Evolutionary conservation across 192 early-diverging fungal species (phyloP), one percentile per base, ranked within the genome.

Genomic region (Diversispora epigaea): DNA sequence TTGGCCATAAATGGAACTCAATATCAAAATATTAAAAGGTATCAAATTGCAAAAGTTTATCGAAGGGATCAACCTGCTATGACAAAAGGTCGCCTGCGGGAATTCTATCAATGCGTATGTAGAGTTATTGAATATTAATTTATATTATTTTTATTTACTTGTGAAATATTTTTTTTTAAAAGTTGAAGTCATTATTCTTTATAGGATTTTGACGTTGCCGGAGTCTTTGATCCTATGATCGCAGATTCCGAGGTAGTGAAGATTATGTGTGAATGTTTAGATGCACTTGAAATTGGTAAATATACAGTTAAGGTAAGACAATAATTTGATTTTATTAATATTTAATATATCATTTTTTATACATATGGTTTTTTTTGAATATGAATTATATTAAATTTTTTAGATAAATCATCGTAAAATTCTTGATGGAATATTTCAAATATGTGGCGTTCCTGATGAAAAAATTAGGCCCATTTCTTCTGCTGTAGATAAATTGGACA

Each of bases 31-130:
- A 91, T 98, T 70, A 98, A 98, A 83, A 86, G 97, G 56, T 99
- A 97, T 84, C 96, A 99, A 57, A 96, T 99, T 76, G 97, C 95
- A 71, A 98, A 97, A 79, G 96, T 98, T 40, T 99, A 99, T 84
- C 91, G 97, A 56, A 89, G 97, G 46, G 97, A 98, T 83, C 94
- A 98, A 80, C 97, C 97, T 50, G 95, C 96, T 4, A 94, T 99
- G 90, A 95, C 94, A 70, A 96, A 98, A 85, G 96, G 97, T 4
- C 90, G 96, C n/a, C 94, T 98, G 94, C 86, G 97, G 78, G 97
- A 99, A 83, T 99, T 99, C 76, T 96, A 89, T 84, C 96, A 99
- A 81, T 99, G 96, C 81, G 90, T 92, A 83, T 78, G 88, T 88
- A 7, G 32, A 75, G 17, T 77, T 45, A 52, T 49, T 10, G 47